Conservation (phyloP, 2,329 filamentous ascomycete species). For the Cladorrhinum sp. region DNA sequence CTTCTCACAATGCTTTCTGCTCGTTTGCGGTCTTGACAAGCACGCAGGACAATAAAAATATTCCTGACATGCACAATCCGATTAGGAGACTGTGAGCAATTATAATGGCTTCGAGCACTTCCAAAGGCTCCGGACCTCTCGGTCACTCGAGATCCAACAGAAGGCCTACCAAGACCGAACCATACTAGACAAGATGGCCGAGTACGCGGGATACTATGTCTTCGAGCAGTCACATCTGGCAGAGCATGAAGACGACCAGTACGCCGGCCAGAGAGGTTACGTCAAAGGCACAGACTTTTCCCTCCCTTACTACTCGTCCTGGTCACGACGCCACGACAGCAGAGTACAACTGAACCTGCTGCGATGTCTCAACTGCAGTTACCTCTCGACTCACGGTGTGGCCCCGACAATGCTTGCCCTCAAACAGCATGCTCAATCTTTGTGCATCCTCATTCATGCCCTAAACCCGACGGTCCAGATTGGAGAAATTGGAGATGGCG, state of each 20-base stretch:
- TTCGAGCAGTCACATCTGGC: slow-evolving; percentile 20
- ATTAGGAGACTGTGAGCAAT: neutral
- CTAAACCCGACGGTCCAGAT: slow-evolving; percentile 40
- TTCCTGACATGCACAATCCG: neutral
- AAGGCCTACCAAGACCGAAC: neutral
- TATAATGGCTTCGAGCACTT: neutral
- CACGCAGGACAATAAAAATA: slow-evolving; percentile 10
- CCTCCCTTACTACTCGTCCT: slow-evolving; percentile 40
- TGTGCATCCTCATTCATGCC: slow-evolving; percentile 50
- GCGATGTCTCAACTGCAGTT: slow-evolving; percentile 54
- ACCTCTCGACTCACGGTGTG: slow-evolving; percentile 50
- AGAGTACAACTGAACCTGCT: slow-evolving; percentile 34
- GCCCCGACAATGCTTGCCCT: slow-evolving; percentile 55
- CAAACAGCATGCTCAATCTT: slow-evolving; percentile 59
- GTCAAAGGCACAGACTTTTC: slow-evolving; percentile 40
- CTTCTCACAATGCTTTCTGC: slow-evolving; percentile 2
- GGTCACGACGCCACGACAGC: slow-evolving; percentile 34
- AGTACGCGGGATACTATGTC: neutral
- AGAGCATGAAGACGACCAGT: slow-evolving; percentile 27
- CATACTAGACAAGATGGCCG: slow-evolving; percentile 8
- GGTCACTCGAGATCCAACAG: neutral
- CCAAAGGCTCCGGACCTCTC: neutral
- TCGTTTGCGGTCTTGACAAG: slow-evolving; percentile 4
- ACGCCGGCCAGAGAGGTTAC: slow-evolving; percentile 35
- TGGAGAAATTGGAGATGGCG: slow-evolving; percentile 31